These are phyloP conservation scores for Daldinia loculata DNA, from an alignment of 495 filamentous ascomycete genomes.

Conservation along the genomic window DNA sequence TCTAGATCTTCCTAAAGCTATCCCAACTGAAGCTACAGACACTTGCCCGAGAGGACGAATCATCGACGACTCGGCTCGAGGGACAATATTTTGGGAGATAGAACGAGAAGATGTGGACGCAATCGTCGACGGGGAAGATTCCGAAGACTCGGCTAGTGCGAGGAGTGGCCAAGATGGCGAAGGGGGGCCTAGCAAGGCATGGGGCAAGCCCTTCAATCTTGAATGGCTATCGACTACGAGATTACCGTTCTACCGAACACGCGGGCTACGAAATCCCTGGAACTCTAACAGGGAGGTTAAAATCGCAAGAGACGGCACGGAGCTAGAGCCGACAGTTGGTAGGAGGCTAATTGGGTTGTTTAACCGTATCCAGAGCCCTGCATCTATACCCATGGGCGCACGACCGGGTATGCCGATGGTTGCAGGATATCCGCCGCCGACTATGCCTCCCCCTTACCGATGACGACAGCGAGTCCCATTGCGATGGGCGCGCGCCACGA, in stretches of 20 bases:
- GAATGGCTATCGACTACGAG: slow-evolving; percentile 89
- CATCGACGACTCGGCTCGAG: slow-evolving; percentile 90
- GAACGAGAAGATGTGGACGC: slow-evolving; percentile 62
- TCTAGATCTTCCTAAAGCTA: slow-evolving; percentile 73
- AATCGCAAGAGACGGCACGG: slow-evolving; percentile 94
- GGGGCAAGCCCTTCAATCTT: slow-evolving; percentile 92
- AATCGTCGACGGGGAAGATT: slow-evolving; percentile 50
- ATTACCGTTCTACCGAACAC: slow-evolving; percentile 89
- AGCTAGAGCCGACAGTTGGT: slow-evolving; percentile 86
- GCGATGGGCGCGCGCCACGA: slow-evolving; percentile 9
- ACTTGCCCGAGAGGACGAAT: slow-evolving; percentile 86
- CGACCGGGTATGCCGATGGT: slow-evolving; percentile 36
- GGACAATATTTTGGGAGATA: slow-evolving; percentile 97
- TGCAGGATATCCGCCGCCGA: slow-evolving; percentile 46
- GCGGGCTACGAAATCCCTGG: slow-evolving; percentile 93
- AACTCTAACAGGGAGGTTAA: slow-evolving; percentile 97
- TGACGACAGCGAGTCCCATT: slow-evolving; percentile 24
- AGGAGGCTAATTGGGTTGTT: slow-evolving; percentile 81
- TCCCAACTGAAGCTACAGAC: slow-evolving; percentile 80
- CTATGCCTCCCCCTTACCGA: slow-evolving; percentile 36
- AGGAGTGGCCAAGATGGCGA: slow-evolving; percentile 52
- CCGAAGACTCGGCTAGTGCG: slow-evolving; percentile 50
- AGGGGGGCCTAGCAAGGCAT: slow-evolving; percentile 64
- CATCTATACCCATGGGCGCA: slow-evolving; percentile 39
- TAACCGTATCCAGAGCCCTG: slow-evolving; percentile 62